Evolutionary conservation across 148 eudicot species (phyloP), one percentile per base, ranked within the genome.

Genomic region (Dysphania ambrosioides): DNA sequence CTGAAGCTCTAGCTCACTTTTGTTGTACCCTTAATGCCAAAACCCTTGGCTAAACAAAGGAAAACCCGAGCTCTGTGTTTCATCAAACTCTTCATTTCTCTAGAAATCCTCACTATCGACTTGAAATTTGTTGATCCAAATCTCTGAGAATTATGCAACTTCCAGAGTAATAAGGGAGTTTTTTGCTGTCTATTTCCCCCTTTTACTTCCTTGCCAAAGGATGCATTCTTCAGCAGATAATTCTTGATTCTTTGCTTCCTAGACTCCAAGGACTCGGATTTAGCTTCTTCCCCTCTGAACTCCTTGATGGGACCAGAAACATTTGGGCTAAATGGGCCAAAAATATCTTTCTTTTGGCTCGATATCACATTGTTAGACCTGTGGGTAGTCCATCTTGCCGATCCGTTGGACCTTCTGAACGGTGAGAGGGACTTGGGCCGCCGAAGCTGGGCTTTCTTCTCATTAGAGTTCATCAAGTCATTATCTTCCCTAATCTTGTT

Each of bases 371-470:
- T 63, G 1, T 31, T 62, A 11, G 12, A 49, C 0, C 27, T 35
- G 56, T 34, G 44, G 27, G 38, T 58, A 12, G 23, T 32, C 72
- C 70, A 31, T 60, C 24, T 67, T 35, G 65, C 13, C 51, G 79
- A 11, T 19, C 66, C 62, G 41, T 1, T 69, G 72, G 82, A 34
- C 77, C 67, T 41, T 62, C 84, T 79, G 19, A 79, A 79, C 49
- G 89, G 86, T n/a, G 89, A 89, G 42, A 81, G 81, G 0, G 93
- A 87, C 65, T 81, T 80, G 7, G 83, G 44, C 42, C 86, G 82
- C 34, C 84, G 74, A 27, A 77, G 78, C 11, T 72, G 77, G 73
- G 56, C 80, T 66, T 51, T 60, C 11, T 75, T 69, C 2, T 51
- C 40, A 18, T 67, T 44, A 30, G 40, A 69, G 32, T 42, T 51